phyloP scores from a whole-genome alignment of 805 yeast genomes.

The Saccharomycopsis oosterbeekiorum region DNA sequence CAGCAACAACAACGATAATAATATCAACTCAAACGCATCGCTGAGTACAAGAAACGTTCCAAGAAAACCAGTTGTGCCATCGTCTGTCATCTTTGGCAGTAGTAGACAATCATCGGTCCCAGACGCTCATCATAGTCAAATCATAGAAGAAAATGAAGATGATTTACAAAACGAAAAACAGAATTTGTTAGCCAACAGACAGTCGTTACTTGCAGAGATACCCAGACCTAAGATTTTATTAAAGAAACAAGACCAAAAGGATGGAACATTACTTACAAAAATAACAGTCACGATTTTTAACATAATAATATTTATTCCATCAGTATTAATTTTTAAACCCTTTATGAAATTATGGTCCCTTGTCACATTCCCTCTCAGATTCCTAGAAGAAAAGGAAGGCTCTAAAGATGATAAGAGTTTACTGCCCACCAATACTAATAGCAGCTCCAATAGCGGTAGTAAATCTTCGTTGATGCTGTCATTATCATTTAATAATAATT shows the following conservation, averaged over 20 bases:
- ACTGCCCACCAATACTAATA: neutral
- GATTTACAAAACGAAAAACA: neutral
- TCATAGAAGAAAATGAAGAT: neutral
- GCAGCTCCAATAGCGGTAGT: neutral
- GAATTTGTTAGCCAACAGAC: no score
- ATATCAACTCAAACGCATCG: neutral
- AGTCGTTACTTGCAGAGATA: neutral
- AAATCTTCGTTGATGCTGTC: neutral
- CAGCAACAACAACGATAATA: neutral
- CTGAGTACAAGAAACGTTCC: neutral
- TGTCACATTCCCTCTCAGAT: conserved; percentile 46
- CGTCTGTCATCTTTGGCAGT: neutral
- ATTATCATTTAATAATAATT: neutral
- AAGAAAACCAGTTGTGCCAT: neutral
- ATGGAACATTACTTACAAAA: conserved; percentile 5
- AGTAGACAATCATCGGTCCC: neutral
- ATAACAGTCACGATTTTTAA: conserved; percentile 21
- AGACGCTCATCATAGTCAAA: neutral
- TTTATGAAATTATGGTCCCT: conserved; percentile 38
- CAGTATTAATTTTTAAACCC: conserved; percentile 44
- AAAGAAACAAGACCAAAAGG: neutral
- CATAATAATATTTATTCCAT: conserved; percentile 38
- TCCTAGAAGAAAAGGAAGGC: conserved; percentile 26
- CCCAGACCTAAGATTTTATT: neutral
- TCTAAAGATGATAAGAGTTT: neutral